Percentiles rank a stretch among this genome's conserved stretches.
Conservation (phyloP, 139 green algal genomes). For the Chlamydomonas sp. region DNA sequence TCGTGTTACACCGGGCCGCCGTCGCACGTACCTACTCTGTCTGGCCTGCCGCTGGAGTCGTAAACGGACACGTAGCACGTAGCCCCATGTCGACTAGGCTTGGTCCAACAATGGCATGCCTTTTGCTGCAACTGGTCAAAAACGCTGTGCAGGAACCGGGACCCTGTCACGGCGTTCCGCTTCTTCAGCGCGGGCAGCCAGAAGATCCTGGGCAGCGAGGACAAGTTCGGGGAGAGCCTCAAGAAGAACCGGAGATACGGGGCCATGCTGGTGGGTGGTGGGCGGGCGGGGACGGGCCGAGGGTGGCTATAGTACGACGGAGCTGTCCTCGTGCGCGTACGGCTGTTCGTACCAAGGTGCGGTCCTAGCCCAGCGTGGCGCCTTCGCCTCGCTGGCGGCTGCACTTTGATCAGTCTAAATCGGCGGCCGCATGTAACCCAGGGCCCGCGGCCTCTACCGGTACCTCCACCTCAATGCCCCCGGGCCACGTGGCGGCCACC, state of each 20-base stretch:
- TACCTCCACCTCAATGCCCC: not conserved
- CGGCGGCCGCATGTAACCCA: not conserved
- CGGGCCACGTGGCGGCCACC: no score
- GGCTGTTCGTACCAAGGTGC: not conserved
- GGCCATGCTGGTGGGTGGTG: constrained; percentile 14
- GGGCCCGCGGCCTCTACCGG: not conserved
- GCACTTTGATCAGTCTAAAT: no score
- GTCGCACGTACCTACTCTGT: no score
- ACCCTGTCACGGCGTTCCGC: constrained; percentile 1
- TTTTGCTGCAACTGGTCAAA: not conserved
- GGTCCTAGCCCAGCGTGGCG: no score
- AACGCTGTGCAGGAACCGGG: not conserved
- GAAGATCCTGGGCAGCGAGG: constrained; percentile 5
- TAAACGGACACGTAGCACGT: not conserved
- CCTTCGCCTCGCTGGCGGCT: no score
- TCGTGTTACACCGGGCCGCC: no score
- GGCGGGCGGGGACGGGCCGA: not conserved
- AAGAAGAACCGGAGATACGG: constrained; percentile 22
- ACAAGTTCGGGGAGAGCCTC: constrained; percentile 17
- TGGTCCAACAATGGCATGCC: not conserved
- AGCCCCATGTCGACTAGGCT: not conserved
- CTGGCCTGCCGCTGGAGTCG: constrained; percentile 2
- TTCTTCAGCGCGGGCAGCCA: constrained; percentile 29
- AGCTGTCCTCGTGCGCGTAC: constrained; percentile 30
- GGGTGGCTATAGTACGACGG: not conserved